Conservation (phyloP, 257 asterid genomes). For the Lavandula angustifolia region DNA sequence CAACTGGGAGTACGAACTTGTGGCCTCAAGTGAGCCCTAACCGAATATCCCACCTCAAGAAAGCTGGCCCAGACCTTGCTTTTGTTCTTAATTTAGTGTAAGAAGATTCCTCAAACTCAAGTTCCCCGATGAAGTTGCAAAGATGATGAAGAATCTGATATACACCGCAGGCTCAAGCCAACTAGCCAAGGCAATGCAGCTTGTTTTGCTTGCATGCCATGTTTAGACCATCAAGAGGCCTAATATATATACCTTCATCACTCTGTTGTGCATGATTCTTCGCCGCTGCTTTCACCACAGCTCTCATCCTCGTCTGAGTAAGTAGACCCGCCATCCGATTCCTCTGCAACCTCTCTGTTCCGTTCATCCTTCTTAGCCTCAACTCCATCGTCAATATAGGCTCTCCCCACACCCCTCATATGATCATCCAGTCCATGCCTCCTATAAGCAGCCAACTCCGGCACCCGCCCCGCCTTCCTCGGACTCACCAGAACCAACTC, state of each 20-base stretch:
- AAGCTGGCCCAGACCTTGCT: no score
- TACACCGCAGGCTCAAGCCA: no score
- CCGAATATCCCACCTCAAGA: no score
- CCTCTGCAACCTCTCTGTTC: conserved; percentile 30
- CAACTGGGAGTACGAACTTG: no score
- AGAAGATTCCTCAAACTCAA: no score
- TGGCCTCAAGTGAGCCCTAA: no score
- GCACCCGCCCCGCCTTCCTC: conserved; percentile 56
- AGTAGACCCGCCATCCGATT: conserved; percentile 35
- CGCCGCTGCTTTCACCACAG: conserved; percentile 17
- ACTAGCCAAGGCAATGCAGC: no score
- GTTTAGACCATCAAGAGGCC: no score
- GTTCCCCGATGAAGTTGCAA: no score
- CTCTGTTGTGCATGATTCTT: conserved; percentile 23
- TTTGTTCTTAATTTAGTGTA: no score
- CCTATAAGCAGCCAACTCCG: conserved; percentile 50
- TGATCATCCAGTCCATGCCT: conserved; percentile 46
- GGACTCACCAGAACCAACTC: conserved; percentile 69
- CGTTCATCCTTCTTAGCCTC: conserved; percentile 23
- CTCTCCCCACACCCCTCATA: conserved; percentile 31
- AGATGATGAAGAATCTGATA: no score
- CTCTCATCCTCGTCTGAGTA: conserved; percentile 40
- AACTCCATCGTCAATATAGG: conserved; percentile 30
- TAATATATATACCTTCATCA: not conserved
- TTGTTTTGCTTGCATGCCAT: no score